Conservation (phyloP, 2,329 filamentous ascomycete genomes). For the Chaetomium globosum region DNA sequence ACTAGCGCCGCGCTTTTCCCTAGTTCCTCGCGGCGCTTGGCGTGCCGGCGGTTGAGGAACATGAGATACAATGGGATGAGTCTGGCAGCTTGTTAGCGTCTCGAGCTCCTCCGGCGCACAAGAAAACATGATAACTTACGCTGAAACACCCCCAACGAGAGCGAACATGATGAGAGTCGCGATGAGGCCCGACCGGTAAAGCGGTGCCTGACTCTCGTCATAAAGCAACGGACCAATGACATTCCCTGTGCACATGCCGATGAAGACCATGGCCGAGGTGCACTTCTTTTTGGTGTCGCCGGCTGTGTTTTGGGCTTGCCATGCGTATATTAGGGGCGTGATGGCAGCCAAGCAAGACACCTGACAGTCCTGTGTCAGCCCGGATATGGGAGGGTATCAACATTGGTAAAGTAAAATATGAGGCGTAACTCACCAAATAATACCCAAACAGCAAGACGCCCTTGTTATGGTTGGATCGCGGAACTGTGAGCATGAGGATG, state of each 20-base stretch:
- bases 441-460: conserved; percentile 55
- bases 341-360: conserved; percentile 37
- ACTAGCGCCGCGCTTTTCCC: conserved; percentile 62
- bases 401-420: too few relatives aligned
- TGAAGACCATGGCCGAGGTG: conserved; percentile 65
- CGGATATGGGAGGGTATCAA: not conserved
- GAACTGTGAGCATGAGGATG: conserved; percentile 53
- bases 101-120: not conserved
- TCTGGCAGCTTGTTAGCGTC: conserved; percentile 20
- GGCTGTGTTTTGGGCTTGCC: conserved; percentile 65
- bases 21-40: conserved; percentile 55
- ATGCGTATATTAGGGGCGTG: conserved; percentile 62
- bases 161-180: conserved; percentile 65
- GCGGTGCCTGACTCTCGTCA: conserved; percentile 59
- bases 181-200: conserved; percentile 59
- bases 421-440: conserved; percentile 47
- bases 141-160: conserved; percentile 56
- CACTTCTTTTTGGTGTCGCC: conserved; percentile 69
- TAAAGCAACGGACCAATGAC: conserved; percentile 67
- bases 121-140: conserved; percentile 20
- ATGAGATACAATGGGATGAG: conserved; percentile 51
- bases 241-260: conserved; percentile 67
- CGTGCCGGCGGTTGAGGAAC: conserved; percentile 59
- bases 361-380: not conserved
- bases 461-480: conserved; percentile 46